Conservation (phyloP, 2,329 filamentous ascomycete species). For the Pleurostoma richardsiae region DNA sequence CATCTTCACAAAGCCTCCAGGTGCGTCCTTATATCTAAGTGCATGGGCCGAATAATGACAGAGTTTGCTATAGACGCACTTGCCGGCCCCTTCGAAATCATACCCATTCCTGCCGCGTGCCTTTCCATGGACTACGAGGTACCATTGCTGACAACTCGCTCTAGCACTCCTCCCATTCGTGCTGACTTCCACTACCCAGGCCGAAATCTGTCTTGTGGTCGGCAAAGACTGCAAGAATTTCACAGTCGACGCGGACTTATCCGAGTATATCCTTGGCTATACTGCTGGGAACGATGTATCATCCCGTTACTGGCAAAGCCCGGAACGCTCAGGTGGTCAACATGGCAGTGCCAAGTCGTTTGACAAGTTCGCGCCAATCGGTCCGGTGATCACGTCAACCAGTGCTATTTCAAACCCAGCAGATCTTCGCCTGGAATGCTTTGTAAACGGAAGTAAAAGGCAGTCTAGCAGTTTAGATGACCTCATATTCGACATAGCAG, state of each 20-base stretch:
- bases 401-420: too few relatives aligned
- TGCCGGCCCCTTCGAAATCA: not conserved
- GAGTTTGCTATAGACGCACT: too few relatives aligned
- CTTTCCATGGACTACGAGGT: slow-evolving; percentile 43
- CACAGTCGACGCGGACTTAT: slow-evolving; percentile 34
- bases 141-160: too few relatives aligned
- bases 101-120: slow-evolving; percentile 28
- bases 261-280: slow-evolving; percentile 49
- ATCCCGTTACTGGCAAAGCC: slow-evolving; percentile 43
- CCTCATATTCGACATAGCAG: slow-evolving; percentile 35
- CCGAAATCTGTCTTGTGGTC: slow-evolving; percentile 45
- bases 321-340: slow-evolving; percentile 27
- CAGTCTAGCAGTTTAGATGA: slow-evolving; percentile 36
- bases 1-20: slow-evolving; percentile 2
- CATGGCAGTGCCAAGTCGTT: slow-evolving; percentile 47
- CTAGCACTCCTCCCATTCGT: too few relatives aligned
- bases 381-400: slow-evolving; percentile 27
- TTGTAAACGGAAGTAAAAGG: slow-evolving; percentile 40
- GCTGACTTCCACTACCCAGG: too few relatives aligned
- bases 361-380: slow-evolving; percentile 47
- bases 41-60: too few relatives aligned
- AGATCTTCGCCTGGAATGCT: too few relatives aligned
- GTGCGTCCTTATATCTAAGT: too few relatives aligned
- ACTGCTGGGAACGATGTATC: slow-evolving; percentile 50
- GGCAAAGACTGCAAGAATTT: slow-evolving; percentile 42